Base-by-base conservation (phyloP, 2,329 filamentous ascomycete species). In the Diplodia corticola region DNA sequence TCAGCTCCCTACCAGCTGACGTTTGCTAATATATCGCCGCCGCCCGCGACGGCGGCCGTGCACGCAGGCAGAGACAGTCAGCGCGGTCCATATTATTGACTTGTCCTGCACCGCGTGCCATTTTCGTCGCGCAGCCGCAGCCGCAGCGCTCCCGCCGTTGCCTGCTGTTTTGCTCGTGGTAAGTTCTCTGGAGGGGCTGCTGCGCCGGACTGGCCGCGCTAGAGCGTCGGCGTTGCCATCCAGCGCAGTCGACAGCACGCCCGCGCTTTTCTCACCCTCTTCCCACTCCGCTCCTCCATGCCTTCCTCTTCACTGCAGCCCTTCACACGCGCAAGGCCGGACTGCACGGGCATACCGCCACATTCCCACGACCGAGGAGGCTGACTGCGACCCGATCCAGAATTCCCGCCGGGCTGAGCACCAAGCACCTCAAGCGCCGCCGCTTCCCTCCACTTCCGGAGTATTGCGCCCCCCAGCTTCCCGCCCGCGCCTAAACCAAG, bases 371-470 rank as follows among this genome's bases (percentile, higher is more conserved):
- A 53, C 60, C 44, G 20, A 50, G 59, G 59, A 64, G 60, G 60
- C 60, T 64, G 60, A 64, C 60, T 49, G 60, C 60, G 9, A 51
- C 60, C 48, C 60, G 60, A 64, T 46, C 48, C 60, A 54, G 48
- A 40, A 37, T 63, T 37, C 33, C 48, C 48, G 49, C 60, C 60
- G 59, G 60, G 60, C 48, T 64, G 46, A 55, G 51, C n/a, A 24
- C 49, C 49, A 64, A 20, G 35, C 40, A 46, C 48, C 48, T 15
- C 60, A 40, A 37, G 48, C 55, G 35, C 61, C 49, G 33, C 48
- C 50, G 35, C 49, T 53, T 44, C 63, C 50, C 37, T 57, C 40
- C 63, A 61, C 44, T 61, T 60, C 57, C 57, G 57, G 57, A 49
- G 40, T n/a, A 50, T 61, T 49, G 44, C 55, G 40, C 57, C 57